Conservation (phyloP, 225 moss, liverwort and hornwort species). For the Rhytidiadelphus loreus region DNA sequence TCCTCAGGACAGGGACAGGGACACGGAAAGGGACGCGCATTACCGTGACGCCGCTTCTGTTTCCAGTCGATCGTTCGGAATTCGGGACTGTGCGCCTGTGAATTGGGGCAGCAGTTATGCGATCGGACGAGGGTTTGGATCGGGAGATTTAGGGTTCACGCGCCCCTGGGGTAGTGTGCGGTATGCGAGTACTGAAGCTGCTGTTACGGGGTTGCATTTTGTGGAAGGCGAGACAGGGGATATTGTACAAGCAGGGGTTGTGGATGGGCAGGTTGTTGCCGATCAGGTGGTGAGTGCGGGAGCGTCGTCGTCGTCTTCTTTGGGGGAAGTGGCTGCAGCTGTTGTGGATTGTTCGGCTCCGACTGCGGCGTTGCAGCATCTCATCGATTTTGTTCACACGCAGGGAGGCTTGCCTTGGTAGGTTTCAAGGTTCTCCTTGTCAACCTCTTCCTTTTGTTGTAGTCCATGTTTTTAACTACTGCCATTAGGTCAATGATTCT, state of each 20-base stretch:
- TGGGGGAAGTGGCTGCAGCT: conserved; percentile 80
- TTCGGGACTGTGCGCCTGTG: not conserved
- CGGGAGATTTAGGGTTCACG: not conserved
- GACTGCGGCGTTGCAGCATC: conserved; percentile 84
- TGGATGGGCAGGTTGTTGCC: conserved; percentile 21
- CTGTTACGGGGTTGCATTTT: conserved; percentile 28
- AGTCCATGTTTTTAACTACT: not conserved
- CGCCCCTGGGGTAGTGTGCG: conserved; percentile 18
- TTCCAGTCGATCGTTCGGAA: not conserved
- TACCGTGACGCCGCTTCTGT: not conserved
- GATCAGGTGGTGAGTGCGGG: conserved; percentile 21
- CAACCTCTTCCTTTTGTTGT: not conserved
- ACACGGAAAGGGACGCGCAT: not conserved
- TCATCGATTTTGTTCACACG: conserved; percentile 73
- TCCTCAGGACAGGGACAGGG: not conserved
- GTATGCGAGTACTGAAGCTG: conserved; percentile 42
- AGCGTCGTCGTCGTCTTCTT: not conserved
- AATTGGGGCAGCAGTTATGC: not conserved
- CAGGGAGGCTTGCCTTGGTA: conserved; percentile 85
- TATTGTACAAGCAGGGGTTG: conserved; percentile 14
- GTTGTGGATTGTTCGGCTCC: conserved; percentile 73
- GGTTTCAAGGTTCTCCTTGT: not conserved
- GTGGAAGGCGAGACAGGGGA: conserved; percentile 54
- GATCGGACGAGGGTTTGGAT: not conserved
- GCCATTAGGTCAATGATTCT: not conserved